These are phyloP conservation scores for Pseudopithomyces chartarum DNA, from an alignment of 2,329 filamentous ascomycete species.

Conservation along the genomic window DNA sequence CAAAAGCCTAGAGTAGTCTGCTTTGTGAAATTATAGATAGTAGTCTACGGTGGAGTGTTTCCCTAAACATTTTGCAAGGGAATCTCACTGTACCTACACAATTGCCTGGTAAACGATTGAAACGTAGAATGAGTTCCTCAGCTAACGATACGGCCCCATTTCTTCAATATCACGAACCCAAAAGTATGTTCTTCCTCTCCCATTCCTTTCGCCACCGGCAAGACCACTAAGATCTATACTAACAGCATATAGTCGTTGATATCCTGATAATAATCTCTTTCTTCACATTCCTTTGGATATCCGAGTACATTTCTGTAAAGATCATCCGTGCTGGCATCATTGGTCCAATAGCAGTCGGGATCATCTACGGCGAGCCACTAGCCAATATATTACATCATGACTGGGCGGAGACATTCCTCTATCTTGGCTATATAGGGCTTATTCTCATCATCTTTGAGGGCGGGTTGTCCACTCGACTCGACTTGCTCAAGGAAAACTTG, in stretches of 20 bases:
- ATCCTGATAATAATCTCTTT: constrained; percentile 15
- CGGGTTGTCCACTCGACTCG: constrained; percentile 53
- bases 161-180: neutral
- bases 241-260: constrained; percentile 6
- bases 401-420: constrained; percentile 13
- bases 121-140: too few relatives aligned
- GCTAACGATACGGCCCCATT: too few relatives aligned
- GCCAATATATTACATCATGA: constrained; percentile 18
- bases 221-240: too few relatives aligned
- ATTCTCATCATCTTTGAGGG: constrained; percentile 59
- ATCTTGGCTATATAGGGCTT: constrained; percentile 21
- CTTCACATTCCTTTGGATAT: constrained; percentile 17
- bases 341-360: too few relatives aligned
- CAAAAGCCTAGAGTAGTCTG: too few relatives aligned
- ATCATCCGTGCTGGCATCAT: constrained; percentile 6
- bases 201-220: too few relatives aligned
- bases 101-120: too few relatives aligned
- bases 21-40: too few relatives aligned
- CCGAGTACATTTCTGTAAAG: constrained; percentile 17
- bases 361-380: constrained; percentile 8
- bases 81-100: too few relatives aligned
- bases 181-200: neutral
- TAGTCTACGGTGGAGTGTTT: too few relatives aligned
- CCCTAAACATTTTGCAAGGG: too few relatives aligned
- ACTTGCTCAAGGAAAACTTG: constrained; percentile 54